These are phyloP conservation scores for Dittrichia graveolens DNA, from an alignment of 129 eudicot genomes.

Conservation along the genomic window DNA sequence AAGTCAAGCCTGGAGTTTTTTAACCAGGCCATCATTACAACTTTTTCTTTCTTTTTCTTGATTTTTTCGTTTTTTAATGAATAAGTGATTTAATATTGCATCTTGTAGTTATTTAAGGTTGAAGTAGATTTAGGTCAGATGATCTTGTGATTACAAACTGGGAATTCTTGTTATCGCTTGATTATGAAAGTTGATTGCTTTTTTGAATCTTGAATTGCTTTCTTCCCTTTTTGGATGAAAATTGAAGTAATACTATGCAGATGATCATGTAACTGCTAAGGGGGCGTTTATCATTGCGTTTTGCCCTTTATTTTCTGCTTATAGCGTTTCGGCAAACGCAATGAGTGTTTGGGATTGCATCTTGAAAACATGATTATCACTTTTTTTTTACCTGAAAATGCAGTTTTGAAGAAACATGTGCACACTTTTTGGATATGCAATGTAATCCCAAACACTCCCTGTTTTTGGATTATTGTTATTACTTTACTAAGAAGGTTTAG, in stretches of 20 bases:
- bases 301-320: too few relatives aligned
- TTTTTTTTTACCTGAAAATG: too few relatives aligned
- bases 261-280: too few relatives aligned
- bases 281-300: too few relatives aligned
- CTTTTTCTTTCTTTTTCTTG: constrained; percentile 1
- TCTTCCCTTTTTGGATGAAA: constrained; percentile 5
- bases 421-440: too few relatives aligned
- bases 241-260: not conserved
- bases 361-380: too few relatives aligned
- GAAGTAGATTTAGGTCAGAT: not conserved
- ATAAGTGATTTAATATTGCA: constrained; percentile 14
- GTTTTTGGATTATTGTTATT: constrained; percentile 4
- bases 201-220: constrained; percentile 18
- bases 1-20: constrained; percentile 38
- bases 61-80: not conserved
- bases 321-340: too few relatives aligned
- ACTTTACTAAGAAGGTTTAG: not conserved
- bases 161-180: constrained; percentile 17
- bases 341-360: too few relatives aligned
- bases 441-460: not conserved
- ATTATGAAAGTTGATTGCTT: not conserved
- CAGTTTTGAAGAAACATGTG: too few relatives aligned
- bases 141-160: constrained; percentile 3
- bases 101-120: constrained; percentile 17
- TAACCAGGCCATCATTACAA: constrained; percentile 16